Base-by-base conservation (phyloP, 148 eudicot genomes). In the Vaccinium darrowii region DNA sequence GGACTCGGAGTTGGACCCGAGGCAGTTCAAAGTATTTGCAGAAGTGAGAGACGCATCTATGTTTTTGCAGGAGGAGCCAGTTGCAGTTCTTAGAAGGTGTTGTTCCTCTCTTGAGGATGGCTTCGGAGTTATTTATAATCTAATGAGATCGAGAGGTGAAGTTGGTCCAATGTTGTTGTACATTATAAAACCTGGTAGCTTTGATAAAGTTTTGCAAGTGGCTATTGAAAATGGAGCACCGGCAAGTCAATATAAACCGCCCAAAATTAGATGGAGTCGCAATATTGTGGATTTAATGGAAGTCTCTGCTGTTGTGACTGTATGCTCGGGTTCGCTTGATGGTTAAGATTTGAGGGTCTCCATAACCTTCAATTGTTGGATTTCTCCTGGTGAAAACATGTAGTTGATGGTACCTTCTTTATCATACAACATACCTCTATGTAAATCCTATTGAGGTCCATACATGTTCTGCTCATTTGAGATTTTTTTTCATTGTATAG, bases 141-240 rank as follows among this genome's bases (percentile, higher is more conserved):
- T 76, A 76, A 88, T 84, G 87, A 87, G 81, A 79, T 82, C 36
- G 6, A 85, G 81, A 57, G 87, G 88, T 25, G 89, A 88, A 85
- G 60, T 90, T 19, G 87, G 78, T 13, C 76, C 81, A 33, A 79
- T 87, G 73, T 47, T 73, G 56, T n/a, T 88, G 25, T 81, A 76
- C 16, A 30, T 90, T 81, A 86, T 90, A 33, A 50, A 81, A 43
- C 78, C 81, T 27, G 92, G 89, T 10, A 88, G 80, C 72, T 90
- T 90, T 56, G 83, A 86, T 71, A 14, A 74, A 74, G 60, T 90
- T 47, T 78, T 87, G 21, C 76, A 84, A 74, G 51, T 75, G 47
- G 88, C 92, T 30, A 52, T 88, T 51, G 86, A 84, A 62, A 88
- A 85, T 49, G 90, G 88, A 58, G 86, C 92, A 36, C 90, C 92